Conservation (phyloP, 1,284 basidiomycete genomes). For the Sphagnurus paluster region DNA sequence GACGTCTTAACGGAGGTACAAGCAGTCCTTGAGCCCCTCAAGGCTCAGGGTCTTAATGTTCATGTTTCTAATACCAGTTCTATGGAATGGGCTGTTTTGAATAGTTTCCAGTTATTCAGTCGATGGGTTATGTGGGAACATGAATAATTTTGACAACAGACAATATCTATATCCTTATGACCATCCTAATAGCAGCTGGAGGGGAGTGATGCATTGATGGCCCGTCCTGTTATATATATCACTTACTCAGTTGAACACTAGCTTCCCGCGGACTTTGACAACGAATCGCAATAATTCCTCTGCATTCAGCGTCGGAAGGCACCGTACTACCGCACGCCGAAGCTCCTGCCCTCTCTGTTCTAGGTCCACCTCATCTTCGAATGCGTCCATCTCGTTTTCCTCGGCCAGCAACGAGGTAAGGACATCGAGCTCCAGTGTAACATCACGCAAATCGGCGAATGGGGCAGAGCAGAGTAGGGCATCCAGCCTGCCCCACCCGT, state of each 20-base stretch:
- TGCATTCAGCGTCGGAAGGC: too few species aligned
- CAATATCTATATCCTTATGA: too few species aligned
- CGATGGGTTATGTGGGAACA: neutral
- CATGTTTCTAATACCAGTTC: neutral
- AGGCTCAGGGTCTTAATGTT: neutral
- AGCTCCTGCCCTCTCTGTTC: slow-evolving; percentile 1
- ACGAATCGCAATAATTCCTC: too few species aligned
- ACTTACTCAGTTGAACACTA: too few species aligned
- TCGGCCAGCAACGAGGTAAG: neutral
- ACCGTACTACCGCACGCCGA: too few species aligned
- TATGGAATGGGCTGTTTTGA: neutral
- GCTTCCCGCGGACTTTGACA: too few species aligned
- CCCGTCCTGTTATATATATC: too few species aligned
- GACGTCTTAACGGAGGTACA: neutral
- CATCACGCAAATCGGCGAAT: neutral
- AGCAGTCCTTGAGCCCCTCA: neutral
- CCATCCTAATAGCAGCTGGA: too few species aligned
- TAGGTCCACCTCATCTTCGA: neutral
- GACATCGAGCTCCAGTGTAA: slow-evolving; percentile 5
- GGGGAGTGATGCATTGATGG: too few species aligned
- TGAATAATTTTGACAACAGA: too few species aligned
- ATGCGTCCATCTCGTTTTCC: neutral
- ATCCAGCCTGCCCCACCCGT: slow-evolving; percentile 7
- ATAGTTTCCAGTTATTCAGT: neutral
- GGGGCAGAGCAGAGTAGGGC: neutral